A percentile compares a stretch with the other conserved stretches of the same genome.
These are phyloP conservation scores for Pharus latifolius DNA, from an alignment of 176 grass and related monocot genomes.

Conservation along the genomic window DNA sequence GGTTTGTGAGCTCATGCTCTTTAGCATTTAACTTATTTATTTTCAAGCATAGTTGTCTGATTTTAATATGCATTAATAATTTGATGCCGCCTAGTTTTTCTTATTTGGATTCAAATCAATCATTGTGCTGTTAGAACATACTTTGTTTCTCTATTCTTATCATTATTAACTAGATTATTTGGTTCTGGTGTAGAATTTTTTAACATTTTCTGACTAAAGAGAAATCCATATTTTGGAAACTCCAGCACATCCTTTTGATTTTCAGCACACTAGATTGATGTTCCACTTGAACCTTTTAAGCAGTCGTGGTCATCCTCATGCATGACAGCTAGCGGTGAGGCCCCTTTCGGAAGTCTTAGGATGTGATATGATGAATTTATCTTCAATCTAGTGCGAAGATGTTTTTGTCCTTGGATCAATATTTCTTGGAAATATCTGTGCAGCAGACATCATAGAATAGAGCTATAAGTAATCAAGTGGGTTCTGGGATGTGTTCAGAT, in stretches of 20 bases:
- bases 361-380: too few species aligned
- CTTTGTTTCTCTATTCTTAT: neutral
- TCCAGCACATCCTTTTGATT: constrained; percentile 8
- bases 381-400: too few species aligned
- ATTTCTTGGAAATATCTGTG: neutral
- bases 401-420: neutral
- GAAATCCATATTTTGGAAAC: neutral
- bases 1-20: neutral
- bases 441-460: neutral
- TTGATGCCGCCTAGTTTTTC: neutral
- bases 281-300: constrained; percentile 34
- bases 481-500: neutral
- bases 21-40: neutral
- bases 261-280: neutral
- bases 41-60: neutral
- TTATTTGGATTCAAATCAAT: neutral
- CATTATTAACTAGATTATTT: neutral
- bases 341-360: neutral
- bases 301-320: constrained; percentile 37
- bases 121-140: neutral
- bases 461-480: neutral
- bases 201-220: constrained; percentile 1
- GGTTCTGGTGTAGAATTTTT: constrained; percentile 9
- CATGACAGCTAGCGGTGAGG: too few species aligned
- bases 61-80: neutral